These are phyloP conservation scores for Colletotrichum spinosum DNA, from an alignment of 2,329 filamentous ascomycete species.

Conservation along the genomic window DNA sequence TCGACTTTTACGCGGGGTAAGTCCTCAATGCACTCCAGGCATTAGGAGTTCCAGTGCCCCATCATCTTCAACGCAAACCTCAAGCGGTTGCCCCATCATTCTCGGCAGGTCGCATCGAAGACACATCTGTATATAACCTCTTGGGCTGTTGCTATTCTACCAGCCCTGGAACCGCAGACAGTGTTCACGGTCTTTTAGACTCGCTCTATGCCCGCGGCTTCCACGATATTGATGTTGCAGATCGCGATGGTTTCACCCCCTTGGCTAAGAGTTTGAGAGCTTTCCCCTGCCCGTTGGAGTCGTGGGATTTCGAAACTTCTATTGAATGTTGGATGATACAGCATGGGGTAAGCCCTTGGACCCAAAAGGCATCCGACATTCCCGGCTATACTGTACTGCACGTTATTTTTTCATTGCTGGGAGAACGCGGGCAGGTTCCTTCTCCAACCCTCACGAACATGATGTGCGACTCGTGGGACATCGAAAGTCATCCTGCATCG, in stretches of 20 bases:
- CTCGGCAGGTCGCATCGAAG: rapidly evolving
- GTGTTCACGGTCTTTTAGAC: not conserved
- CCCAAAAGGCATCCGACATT: not conserved
- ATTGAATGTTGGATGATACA: not conserved
- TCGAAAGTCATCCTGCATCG: not conserved
- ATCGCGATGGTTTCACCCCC: rapidly evolving
- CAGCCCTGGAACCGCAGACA: too few relatives aligned
- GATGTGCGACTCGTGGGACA: not conserved
- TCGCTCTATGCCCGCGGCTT: not conserved
- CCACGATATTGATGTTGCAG: not conserved
- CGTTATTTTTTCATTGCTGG: too few relatives aligned
- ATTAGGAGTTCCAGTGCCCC: too few relatives aligned
- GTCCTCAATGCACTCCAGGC: too few relatives aligned
- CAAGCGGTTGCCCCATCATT: too few relatives aligned
- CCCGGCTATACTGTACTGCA: too few relatives aligned
- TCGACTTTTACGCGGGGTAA: not conserved
- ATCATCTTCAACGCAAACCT: too few relatives aligned
- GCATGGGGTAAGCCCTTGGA: not conserved
- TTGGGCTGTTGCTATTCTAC: too few relatives aligned
- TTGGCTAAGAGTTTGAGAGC: not conserved
- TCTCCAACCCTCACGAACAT: not conserved
- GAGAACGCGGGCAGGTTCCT: too few relatives aligned
- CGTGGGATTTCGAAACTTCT: rapidly evolving
- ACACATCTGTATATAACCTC: not conserved
- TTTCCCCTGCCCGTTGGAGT: too few relatives aligned